Base-by-base conservation (phyloP, 2,329 filamentous ascomycete species). In the Chaetomiaceae sp. region DNA sequence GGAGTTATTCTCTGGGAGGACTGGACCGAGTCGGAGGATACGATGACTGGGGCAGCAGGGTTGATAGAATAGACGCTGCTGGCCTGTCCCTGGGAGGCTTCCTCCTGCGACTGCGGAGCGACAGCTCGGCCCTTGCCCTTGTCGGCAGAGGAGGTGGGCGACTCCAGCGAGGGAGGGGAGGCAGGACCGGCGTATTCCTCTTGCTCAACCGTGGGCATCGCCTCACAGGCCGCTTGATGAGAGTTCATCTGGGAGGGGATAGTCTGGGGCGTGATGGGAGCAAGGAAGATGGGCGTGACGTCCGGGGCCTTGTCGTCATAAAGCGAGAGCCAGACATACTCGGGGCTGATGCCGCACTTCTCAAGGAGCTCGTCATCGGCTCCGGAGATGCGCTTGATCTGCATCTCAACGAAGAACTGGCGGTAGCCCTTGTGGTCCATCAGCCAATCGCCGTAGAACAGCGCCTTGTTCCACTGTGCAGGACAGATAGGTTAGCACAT, bases 311-410 rank as follows among this genome's bases (percentile, higher is more conserved):
- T 42, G 14, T 51, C 42, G 39, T 56, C 42, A 34, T 49, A 31
- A 5, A 57, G 45, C 4, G 55, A 17, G 30, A 55, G 49, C 50
- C 52, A 58, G 16, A 54, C 54, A 10, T 49, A 41, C 14, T 47
- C 38, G 3, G 47, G 40, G 37, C 51, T 50, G 37, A 58, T 53
- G 20, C 57, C 56, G 44, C 50, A 55, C 9, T 42, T 20, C 8
- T 44, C 13, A 16, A 60, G 45, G 3, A 57, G 33, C 23, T 21
- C 19, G 12, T 50, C 43, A 31, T 60, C 54, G 27, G 39, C 48
- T 21, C 59, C 58, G 9, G 56, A 53, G 44, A 61, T 54, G 17
- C 57, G 50, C 54, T 61, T 61, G 50, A 61, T 31, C 21, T 61
- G 58, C 21, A 60, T 53, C 50, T 61, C 59, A 20, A 58, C 13